These are phyloP conservation scores for Eruca vesicaria DNA, from an alignment of 441 rosid genomes.

Conservation along the genomic window DNA sequence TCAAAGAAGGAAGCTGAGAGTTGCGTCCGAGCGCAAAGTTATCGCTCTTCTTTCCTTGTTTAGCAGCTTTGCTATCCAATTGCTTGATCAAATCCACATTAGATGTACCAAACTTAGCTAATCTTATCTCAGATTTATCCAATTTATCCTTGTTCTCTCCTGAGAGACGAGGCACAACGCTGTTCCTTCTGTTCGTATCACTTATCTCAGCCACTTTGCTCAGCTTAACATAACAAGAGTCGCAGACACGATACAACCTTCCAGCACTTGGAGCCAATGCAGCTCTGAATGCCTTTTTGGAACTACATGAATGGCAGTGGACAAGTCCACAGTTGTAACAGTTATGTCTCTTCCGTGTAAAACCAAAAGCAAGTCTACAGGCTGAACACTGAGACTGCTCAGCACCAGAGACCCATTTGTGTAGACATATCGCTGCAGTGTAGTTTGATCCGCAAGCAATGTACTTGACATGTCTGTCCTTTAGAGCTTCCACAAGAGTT, in stretches of 20 bases:
- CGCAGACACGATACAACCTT: slow-evolving; percentile 91
- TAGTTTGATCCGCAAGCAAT: slow-evolving; percentile 94
- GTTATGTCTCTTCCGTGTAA: slow-evolving; percentile 92
- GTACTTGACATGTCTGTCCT: slow-evolving; percentile 84
- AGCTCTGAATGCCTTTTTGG: slow-evolving; percentile 84
- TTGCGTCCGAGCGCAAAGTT: slow-evolving; percentile 72
- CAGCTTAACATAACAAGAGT: slow-evolving; percentile 79
- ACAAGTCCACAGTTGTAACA: slow-evolving; percentile 97
- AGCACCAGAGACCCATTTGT: slow-evolving; percentile 94
- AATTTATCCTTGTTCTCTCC: slow-evolving; percentile 92
- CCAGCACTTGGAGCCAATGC: slow-evolving; percentile 89
- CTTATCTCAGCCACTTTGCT: slow-evolving; percentile 73
- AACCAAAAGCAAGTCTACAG: slow-evolving; percentile 91
- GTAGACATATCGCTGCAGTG: slow-evolving; percentile 86
- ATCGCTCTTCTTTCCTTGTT: slow-evolving; percentile 86
- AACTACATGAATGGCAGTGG: slow-evolving; percentile 96
- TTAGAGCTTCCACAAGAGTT: slow-evolving; percentile 77
- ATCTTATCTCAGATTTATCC: slow-evolving; percentile 83
- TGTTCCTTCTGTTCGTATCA: slow-evolving; percentile 59
- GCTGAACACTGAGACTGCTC: slow-evolving; percentile 95
- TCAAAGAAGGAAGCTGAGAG: slow-evolving; percentile 20
- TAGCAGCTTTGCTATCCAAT: slow-evolving; percentile 91
- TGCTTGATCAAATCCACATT: slow-evolving; percentile 95
- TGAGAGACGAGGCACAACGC: slow-evolving; percentile 76
- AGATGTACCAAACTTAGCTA: slow-evolving; percentile 65